These are phyloP conservation scores for Neurospora sp. DNA, from an alignment of 2,329 filamentous ascomycete genomes.

Conservation along the genomic window DNA sequence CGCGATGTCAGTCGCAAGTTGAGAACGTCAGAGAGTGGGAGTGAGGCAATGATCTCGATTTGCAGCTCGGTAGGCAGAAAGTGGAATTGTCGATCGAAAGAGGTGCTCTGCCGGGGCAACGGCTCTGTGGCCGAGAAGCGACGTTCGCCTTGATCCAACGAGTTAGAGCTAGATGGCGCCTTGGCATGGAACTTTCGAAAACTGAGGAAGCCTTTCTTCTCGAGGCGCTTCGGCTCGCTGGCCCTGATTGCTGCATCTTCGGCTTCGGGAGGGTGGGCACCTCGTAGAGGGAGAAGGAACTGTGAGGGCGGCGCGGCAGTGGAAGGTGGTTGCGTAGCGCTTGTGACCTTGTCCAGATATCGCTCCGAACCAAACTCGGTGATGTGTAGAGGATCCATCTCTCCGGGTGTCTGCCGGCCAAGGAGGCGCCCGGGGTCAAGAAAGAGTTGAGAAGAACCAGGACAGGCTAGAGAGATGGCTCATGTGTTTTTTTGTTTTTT, in stretches of 20 bases:
- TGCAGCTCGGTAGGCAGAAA: constrained; percentile 51
- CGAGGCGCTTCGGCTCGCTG: constrained; percentile 16
- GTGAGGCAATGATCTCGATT: constrained; percentile 48
- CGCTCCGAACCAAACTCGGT: constrained; percentile 58
- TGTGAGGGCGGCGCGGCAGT: constrained; percentile 7
- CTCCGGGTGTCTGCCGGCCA: constrained; percentile 10
- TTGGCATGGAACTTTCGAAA: constrained; percentile 26
- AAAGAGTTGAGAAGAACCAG: constrained; percentile 8
- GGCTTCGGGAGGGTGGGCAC: constrained; percentile 10
- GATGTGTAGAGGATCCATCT: constrained; percentile 52
- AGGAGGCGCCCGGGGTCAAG: constrained; percentile 11
- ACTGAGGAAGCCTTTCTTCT: constrained; percentile 28
- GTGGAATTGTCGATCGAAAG: constrained; percentile 48
- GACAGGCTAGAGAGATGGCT: neutral
- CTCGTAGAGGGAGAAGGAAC: constrained; percentile 22
- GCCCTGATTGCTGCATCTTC: constrained; percentile 14
- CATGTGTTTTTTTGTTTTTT: neutral
- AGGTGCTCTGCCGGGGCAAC: constrained; percentile 23
- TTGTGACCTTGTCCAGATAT: constrained; percentile 50
- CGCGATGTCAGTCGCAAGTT: constrained; percentile 48
- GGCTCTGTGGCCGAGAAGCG: constrained; percentile 12
- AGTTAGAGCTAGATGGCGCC: neutral
- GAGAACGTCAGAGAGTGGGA: constrained; percentile 51
- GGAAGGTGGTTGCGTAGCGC: constrained; percentile 22
- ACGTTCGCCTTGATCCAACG: constrained; percentile 17